Evolutionary conservation across 2,329 filamentous ascomycete species (phyloP).

Genomic region (Sarocladiaceae sp.): DNA sequence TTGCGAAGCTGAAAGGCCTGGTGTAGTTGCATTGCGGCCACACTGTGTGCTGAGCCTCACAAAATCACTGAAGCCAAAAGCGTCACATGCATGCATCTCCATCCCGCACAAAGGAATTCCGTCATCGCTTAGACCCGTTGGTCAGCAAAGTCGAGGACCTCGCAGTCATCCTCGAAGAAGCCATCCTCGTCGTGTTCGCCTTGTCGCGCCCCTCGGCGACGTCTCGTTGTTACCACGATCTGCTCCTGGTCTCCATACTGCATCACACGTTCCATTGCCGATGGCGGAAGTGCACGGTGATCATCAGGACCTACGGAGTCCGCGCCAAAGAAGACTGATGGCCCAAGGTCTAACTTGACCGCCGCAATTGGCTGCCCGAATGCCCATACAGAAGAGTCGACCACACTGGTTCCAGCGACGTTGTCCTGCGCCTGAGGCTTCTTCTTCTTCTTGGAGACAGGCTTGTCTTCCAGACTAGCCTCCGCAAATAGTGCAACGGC

Average conservation of each 20-base stretch:
- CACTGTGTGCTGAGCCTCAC: background rate
- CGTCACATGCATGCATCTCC: background rate
- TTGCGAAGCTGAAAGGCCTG: background rate
- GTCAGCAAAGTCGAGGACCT: slow-evolving; percentile 83
- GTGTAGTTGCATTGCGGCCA: background rate
- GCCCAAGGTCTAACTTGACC: slow-evolving; percentile 49
- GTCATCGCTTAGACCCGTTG: slow-evolving; percentile 55
- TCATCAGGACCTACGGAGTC: slow-evolving; percentile 49
- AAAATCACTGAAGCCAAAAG: too few relatives aligned
- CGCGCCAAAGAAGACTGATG: slow-evolving; percentile 42
- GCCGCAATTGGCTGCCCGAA: slow-evolving; percentile 54
- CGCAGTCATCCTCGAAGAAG: slow-evolving; percentile 91
- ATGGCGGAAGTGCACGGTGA: slow-evolving; percentile 55
- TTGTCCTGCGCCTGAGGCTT: slow-evolving; percentile 25
- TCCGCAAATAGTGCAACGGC: slow-evolving; percentile 37
- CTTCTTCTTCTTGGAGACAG: slow-evolving; percentile 32
- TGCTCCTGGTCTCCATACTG: slow-evolving; percentile 64
- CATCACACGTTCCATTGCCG: slow-evolving; percentile 60
- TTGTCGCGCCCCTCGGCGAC: slow-evolving; percentile 53
- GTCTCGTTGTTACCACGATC: slow-evolving; percentile 76
- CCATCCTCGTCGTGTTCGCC: slow-evolving; percentile 59
- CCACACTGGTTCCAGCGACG: slow-evolving; percentile 16
- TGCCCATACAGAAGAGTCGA: slow-evolving; percentile 39
- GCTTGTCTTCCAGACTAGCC: slow-evolving; percentile 34
- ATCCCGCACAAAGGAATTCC: too few relatives aligned